A percentile compares a stretch with the other conserved stretches of the same genome.
Evolutionary conservation across 805 yeast genomes (phyloP).

Genomic region (Kuraishia capsulata): DNA sequence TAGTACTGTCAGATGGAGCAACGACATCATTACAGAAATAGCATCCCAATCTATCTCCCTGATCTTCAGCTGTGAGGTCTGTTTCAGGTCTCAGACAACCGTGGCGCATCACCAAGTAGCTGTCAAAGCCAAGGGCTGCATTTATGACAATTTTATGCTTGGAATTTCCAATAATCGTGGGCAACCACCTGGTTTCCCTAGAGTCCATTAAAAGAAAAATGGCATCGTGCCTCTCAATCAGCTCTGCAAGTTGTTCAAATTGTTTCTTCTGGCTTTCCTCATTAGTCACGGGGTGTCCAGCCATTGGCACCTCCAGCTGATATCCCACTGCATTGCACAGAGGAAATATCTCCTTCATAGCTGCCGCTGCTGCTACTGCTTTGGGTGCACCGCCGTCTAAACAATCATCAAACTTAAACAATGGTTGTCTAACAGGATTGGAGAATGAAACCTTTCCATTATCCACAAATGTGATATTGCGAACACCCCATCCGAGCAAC

Average conservation of each 20-base stretch:
- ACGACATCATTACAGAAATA: conserved; percentile 94
- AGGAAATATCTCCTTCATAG: conserved; percentile 71
- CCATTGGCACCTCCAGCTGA: conserved; percentile 83
- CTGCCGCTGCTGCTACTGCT: conserved; percentile 69
- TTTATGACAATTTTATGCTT: conserved; percentile 69
- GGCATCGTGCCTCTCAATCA: conserved; percentile 65
- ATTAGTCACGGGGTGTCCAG: conserved; percentile 75
- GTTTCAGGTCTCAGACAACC: conserved; percentile 35
- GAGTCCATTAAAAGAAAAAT: conserved; percentile 85
- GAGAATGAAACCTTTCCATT: conserved; percentile 84
- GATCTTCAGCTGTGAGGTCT: conserved; percentile 12
- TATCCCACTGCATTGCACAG: conserved; percentile 58
- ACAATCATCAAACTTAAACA: conserved; percentile 77
- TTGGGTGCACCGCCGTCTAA: conserved; percentile 66
- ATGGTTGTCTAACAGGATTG: conserved; percentile 92
- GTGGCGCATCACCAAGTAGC: conserved; percentile 90
- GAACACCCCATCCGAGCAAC: conserved; percentile 90
- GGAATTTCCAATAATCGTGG: conserved; percentile 70
- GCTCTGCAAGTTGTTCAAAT: conserved; percentile 39
- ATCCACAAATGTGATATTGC: conserved; percentile 81
- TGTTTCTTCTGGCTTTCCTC: conserved; percentile 40
- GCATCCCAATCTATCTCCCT: conserved; percentile 62
- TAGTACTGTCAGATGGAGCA: conserved; percentile 84
- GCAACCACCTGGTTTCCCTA: conserved; percentile 96
- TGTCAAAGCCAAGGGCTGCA: conserved; percentile 93